Base-by-base conservation (phyloP, 257 asterid species). In the Lycium barbarum region DNA sequence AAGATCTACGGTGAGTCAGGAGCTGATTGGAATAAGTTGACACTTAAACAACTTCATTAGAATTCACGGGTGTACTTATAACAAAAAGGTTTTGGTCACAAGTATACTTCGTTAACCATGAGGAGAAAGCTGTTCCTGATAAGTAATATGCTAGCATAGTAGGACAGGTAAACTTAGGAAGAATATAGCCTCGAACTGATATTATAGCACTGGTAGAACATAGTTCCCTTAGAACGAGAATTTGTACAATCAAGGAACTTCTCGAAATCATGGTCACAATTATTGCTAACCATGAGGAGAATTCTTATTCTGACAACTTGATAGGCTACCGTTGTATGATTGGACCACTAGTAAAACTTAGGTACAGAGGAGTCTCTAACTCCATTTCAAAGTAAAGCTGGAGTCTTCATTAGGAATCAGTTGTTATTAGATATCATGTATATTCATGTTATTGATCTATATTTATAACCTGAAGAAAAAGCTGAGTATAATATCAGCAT, bases 1-100 rank as follows among this genome's bases (percentile, higher is more conserved):
- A 97, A 91, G 99, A 97, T 90, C 85, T 97, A 78, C 99, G 98
- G 99, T 97, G 88, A 91, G 98, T 92, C 81, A 83, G 87, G 54
- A 82, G 84, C 85, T 84, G 53, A 63, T 51, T 74, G 43, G 80
- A 81, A 61, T 78, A 51, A 33, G 83, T 58, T 70, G 38, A 18
- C 54, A 70, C 54, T 70, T 40, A 17, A 26, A 17, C 53, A 38
- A 17, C 79, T 70, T 70, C 35, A 17, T 40, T 70, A 70, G 55
- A 17, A 9, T 17, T 70, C 66, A 78, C 2, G 33, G 20, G 9
- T 51, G 20, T 53, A 78, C 47, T 33, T 15, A 33, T 49, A 53
- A 45, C 9, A 33, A 53, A 53, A 78, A 8, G 6, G 17, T 18
- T 53, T 49, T 53, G 61, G 14, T 78, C 65, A 33, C 11, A 4